These are phyloP conservation scores for Lichtheimia ramosa DNA, from an alignment of 371 early-diverging fungal genomes.

Conservation along the genomic window DNA sequence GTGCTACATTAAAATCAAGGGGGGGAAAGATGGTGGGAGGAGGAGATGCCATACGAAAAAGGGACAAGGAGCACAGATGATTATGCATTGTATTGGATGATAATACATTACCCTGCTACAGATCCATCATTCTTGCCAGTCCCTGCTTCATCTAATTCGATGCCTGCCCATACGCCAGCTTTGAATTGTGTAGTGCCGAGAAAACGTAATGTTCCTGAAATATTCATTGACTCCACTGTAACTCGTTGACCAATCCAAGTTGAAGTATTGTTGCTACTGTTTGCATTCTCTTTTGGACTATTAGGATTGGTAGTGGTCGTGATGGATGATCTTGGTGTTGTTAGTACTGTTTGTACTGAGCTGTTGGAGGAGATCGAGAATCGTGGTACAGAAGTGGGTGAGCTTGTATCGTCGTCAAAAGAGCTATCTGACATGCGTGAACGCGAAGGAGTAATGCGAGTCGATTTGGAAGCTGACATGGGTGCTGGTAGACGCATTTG, in stretches of 20 bases:
- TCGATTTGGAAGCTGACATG: conserved; percentile 9
- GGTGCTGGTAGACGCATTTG: conserved; percentile 1
- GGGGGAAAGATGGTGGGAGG: background rate
- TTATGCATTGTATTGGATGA: background rate
- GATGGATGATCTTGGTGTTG: conserved; percentile 19
- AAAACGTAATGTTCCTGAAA: conserved; percentile 67
- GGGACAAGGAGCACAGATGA: background rate
- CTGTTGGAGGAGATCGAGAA: conserved; percentile 19
- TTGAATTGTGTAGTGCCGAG: conserved; percentile 70
- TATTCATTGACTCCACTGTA: conserved; percentile 52
- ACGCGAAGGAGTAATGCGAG: conserved; percentile 6
- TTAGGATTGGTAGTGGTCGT: background rate
- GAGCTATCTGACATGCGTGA: conserved; percentile 9
- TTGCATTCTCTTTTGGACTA: background rate
- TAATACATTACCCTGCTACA: conserved; percentile 50
- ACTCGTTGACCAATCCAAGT: conserved; percentile 57
- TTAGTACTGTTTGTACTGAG: conserved; percentile 13
- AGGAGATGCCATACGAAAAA: background rate
- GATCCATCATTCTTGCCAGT: conserved; percentile 78
- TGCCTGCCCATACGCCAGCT: conserved; percentile 77
- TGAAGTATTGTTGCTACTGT: too few species aligned
- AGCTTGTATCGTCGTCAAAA: conserved; percentile 10
- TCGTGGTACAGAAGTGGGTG: conserved; percentile 14
- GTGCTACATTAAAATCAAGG: conserved; percentile 3
- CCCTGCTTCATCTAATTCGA: conserved; percentile 65